phyloP scores from a whole-genome alignment of 148 eudicot species.

The Rhododendron vialii region DNA sequence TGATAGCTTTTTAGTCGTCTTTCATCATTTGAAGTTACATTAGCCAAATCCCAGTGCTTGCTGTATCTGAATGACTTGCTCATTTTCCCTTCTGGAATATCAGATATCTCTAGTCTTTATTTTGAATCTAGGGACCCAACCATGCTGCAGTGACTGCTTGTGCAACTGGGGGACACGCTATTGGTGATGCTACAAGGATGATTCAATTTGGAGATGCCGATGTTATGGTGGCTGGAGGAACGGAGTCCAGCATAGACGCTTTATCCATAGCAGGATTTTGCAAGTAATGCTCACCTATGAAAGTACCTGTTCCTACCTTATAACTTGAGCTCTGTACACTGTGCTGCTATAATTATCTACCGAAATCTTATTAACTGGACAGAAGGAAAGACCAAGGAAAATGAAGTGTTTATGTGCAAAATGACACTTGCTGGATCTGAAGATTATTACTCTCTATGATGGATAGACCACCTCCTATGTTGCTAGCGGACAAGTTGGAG shows the following conservation, averaged over 20 bases:
- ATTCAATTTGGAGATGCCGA: slow-evolving; percentile 94
- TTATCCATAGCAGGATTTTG: slow-evolving; percentile 94
- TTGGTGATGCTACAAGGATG: slow-evolving; percentile 99
- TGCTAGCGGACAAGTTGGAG: neutral
- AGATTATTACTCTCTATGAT: no score
- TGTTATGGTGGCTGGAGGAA: slow-evolving; percentile 99
- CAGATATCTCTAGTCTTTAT: slow-evolving; percentile 31
- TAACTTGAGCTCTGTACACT: neutral
- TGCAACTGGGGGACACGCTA: slow-evolving; percentile 97
- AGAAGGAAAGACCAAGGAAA: neutral
- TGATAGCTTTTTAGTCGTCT: neutral
- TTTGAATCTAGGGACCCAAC: slow-evolving; percentile 95
- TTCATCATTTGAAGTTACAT: neutral
- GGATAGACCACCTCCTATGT: neutral
- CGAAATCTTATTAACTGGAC: neutral
- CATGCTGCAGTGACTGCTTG: slow-evolving; percentile 99
- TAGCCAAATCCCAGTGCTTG: neutral
- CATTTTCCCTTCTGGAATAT: neutral
- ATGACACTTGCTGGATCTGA: neutral
- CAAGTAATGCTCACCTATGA: slow-evolving; percentile 42
- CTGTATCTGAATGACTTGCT: neutral
- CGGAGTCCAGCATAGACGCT: slow-evolving; percentile 96
- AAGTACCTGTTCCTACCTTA: slow-evolving; percentile 6
- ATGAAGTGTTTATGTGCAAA: neutral
- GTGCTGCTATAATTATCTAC: neutral